Evolutionary conservation across 2,329 filamentous ascomycete genomes (phyloP).

Genomic region (Botrytis elliptica): DNA sequence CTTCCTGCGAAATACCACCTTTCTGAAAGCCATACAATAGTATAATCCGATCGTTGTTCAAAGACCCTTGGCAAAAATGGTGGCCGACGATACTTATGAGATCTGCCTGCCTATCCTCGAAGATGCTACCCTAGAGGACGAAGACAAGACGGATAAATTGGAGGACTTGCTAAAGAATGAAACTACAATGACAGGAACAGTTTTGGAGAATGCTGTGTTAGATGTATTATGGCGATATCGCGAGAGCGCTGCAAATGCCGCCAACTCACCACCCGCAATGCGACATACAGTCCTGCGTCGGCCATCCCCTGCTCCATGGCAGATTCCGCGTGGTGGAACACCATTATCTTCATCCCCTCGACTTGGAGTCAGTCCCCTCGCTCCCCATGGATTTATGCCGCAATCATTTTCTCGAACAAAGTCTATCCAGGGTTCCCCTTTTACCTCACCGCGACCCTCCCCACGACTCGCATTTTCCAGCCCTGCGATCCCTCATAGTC

Average conservation of each 20-base stretch:
- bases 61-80: slow-evolving; percentile 55
- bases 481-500: slow-evolving; percentile 89
- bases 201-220: slow-evolving; percentile 85
- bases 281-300: slow-evolving; percentile 87
- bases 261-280: slow-evolving; percentile 77
- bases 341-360: slow-evolving; percentile 82
- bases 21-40: slow-evolving; percentile 15
- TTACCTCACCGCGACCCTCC: slow-evolving; percentile 89
- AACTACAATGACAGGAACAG: slow-evolving; percentile 70
- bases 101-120: slow-evolving; percentile 86
- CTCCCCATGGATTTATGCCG: slow-evolving; percentile 79
- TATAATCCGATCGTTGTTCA: not conserved
- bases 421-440: slow-evolving; percentile 80
- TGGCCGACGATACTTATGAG: slow-evolving; percentile 90
- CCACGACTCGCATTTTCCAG: slow-evolving; percentile 87
- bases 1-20: slow-evolving; percentile 1
- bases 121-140: slow-evolving; percentile 79
- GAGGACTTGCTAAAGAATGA: slow-evolving; percentile 82
- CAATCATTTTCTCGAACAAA: slow-evolving; percentile 74
- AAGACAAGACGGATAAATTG: slow-evolving; percentile 90
- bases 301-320: slow-evolving; percentile 92
- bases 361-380: slow-evolving; percentile 76
- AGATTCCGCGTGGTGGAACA: slow-evolving; percentile 64
- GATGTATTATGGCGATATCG: slow-evolving; percentile 87
- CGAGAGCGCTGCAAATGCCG: slow-evolving; percentile 60